Conservation (phyloP, 129 eudicot genomes). For the Helichrysum umbraculigerum region DNA sequence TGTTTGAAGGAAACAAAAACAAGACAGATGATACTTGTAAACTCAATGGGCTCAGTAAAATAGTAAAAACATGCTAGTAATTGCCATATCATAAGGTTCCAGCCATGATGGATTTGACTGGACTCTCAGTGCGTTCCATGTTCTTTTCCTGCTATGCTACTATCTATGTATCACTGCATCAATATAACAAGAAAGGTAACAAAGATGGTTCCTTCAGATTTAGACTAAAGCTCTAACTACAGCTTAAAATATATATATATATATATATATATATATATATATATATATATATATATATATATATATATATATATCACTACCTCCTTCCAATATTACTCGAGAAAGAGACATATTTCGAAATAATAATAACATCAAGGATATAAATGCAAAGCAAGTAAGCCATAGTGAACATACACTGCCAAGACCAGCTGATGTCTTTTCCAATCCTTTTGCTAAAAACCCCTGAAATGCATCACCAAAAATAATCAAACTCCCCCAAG, state of each 20-base stretch:
- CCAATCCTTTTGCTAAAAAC: conserved; percentile 93
- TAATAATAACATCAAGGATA: too few species aligned
- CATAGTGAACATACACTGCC: conserved; percentile 79
- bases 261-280: too few species aligned
- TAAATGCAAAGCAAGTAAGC: conserved; percentile 22
- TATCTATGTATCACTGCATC: too few species aligned
- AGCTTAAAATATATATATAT: too few species aligned
- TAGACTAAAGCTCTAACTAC: neutral
- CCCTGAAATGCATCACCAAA: conserved; percentile 58
- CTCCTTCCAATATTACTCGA: neutral
- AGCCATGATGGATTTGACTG: too few species aligned
- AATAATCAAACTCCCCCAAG: conserved; percentile 20
- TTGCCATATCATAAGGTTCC: too few species aligned
- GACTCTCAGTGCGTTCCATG: too few species aligned
- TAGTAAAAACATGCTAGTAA: neutral
- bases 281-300: too few species aligned
- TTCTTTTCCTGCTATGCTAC: too few species aligned
- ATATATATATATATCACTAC: too few species aligned
- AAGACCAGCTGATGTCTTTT: conserved; percentile 92
- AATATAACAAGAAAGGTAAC: too few species aligned
- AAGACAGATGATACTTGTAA: neutral
- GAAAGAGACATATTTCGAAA: neutral
- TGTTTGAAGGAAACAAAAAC: neutral
- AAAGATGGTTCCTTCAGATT: neutral
- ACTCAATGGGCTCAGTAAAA: neutral